These are phyloP conservation scores for Tubosaeta sp. DNA, from an alignment of 768 basidiomycete genomes.

Conservation along the genomic window DNA sequence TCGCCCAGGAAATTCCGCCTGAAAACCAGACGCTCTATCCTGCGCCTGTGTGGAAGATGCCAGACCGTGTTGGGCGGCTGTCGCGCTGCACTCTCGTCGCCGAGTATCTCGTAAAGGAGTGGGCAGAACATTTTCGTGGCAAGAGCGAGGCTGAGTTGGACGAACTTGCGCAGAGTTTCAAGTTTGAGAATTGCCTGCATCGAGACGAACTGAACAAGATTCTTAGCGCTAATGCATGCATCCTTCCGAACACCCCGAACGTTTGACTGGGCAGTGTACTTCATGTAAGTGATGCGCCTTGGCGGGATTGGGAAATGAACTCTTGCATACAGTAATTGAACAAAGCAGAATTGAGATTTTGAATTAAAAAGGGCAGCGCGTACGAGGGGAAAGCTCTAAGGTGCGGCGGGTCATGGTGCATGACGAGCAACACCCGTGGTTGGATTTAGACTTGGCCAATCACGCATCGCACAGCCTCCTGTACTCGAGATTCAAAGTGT, in stretches of 20 bases:
- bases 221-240: slow-evolving; percentile 39
- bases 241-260: background rate
- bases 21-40: slow-evolving; percentile 58
- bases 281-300: background rate
- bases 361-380: too few species aligned
- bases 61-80: slow-evolving; percentile 51
- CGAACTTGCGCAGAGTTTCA: slow-evolving; percentile 70
- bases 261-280: background rate
- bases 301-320: background rate
- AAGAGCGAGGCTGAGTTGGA: slow-evolving; percentile 61
- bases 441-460: too few species aligned
- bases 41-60: slow-evolving; percentile 57
- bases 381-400: background rate
- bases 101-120: slow-evolving; percentile 69
- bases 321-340: background rate
- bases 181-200: slow-evolving; percentile 63
- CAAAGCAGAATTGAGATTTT: too few species aligned
- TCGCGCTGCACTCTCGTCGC: slow-evolving; percentile 64
- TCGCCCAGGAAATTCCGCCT: slow-evolving; percentile 51
- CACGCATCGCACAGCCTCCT: too few species aligned
- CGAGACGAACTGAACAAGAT: slow-evolving; percentile 62
- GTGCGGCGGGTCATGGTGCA: background rate
- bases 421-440: too few species aligned
- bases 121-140: slow-evolving; percentile 66
- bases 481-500: too few species aligned